Evolutionary conservation across 345 rosid genomes (phyloP), one percentile per base, ranked within the genome.

Genomic region (Eucalyptus regnans): DNA sequence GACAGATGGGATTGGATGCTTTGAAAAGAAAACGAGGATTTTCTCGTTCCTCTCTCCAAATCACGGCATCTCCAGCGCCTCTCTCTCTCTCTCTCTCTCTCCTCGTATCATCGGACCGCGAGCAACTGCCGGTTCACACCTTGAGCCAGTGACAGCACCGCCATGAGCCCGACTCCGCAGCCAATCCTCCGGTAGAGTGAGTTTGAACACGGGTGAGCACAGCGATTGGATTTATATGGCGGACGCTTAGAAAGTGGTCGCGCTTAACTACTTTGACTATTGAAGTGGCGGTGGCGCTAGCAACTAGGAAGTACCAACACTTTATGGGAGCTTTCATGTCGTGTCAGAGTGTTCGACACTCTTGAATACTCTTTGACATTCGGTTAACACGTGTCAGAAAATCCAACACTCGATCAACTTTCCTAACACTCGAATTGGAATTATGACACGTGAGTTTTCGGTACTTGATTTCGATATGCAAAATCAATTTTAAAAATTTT

Each of bases 341-440:
- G 6, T 13, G 16, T 50, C 2, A 6, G 6, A 50, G 15, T 50
- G 50, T 50, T 2, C 5, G 1, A 50, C 51, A 50, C 16, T 50
- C 6, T 13, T 50, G 2, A 50, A 50, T 50, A 50, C 16, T 50
- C 2, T 50, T 2, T 50, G 3, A 50, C 51, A 50, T 50, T 50
- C 6, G 1, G 14, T 50, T 50, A 13, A 50, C 16, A 13, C 6
- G 1, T 13, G 51, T 50, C 3, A 13, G 2, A 5, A 50, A 4
- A 50, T 50, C 56, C 8, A 52, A 52, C 22, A 3, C 7, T 2
- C 3, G 0, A 17, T 52, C 4, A 52, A 52, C 4, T 7, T 52
- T 52, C 7, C 4, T 1, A 0, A 52, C 9, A 52, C 2, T 52
- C 0, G 23, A 52, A 52, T 52, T 0, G 0, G 0, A 52, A 7